phyloP scores from a whole-genome alignment of 1,139 yeast species.

The Suhomyces bolitotheri region DNA sequence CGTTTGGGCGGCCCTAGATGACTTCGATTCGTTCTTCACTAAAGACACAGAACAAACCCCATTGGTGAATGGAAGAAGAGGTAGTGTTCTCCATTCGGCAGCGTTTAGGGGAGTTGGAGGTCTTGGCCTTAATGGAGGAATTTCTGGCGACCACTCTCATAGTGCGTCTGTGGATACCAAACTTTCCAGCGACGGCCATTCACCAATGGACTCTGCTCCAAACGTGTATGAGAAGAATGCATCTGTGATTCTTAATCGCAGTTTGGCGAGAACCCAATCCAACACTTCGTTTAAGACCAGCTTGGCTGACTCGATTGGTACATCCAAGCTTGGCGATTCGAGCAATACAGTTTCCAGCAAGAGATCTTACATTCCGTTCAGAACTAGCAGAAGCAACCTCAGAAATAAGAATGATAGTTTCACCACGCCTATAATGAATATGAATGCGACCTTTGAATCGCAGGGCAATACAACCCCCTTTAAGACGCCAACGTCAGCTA shows the following conservation, averaged over 20 bases:
- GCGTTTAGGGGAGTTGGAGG: slow-evolving; percentile 5
- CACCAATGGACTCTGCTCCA: slow-evolving; percentile 70
- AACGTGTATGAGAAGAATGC: slow-evolving; percentile 79
- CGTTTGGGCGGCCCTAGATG: slow-evolving; percentile 96
- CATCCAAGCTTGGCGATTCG: slow-evolving; percentile 20
- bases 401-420: slow-evolving; percentile 20
- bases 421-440: slow-evolving; percentile 23
- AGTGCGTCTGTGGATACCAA: slow-evolving; percentile 54
- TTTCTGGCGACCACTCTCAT: slow-evolving; percentile 35
- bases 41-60: slow-evolving; percentile 50
- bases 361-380: slow-evolving; percentile 48
- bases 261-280: slow-evolving; percentile 74
- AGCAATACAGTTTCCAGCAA: slow-evolving; percentile 23
- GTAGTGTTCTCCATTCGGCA: slow-evolving; percentile 9
- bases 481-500: slow-evolving; percentile 12
- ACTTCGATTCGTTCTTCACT: slow-evolving; percentile 88
- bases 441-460: slow-evolving; percentile 12
- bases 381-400: slow-evolving; percentile 30
- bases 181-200: slow-evolving; percentile 37
- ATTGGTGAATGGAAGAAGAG: slow-evolving; percentile 10
- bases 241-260: slow-evolving; percentile 68
- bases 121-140: not conserved
- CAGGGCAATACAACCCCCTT: slow-evolving; percentile 12
- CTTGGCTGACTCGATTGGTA: slow-evolving; percentile 61
- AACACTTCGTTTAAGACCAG: slow-evolving; percentile 75